Percentiles rank a stretch among this genome's conserved stretches.
These are phyloP conservation scores for Diaporthe citriasiana DNA, from an alignment of 2,329 filamentous ascomycete species.

Conservation along the genomic window DNA sequence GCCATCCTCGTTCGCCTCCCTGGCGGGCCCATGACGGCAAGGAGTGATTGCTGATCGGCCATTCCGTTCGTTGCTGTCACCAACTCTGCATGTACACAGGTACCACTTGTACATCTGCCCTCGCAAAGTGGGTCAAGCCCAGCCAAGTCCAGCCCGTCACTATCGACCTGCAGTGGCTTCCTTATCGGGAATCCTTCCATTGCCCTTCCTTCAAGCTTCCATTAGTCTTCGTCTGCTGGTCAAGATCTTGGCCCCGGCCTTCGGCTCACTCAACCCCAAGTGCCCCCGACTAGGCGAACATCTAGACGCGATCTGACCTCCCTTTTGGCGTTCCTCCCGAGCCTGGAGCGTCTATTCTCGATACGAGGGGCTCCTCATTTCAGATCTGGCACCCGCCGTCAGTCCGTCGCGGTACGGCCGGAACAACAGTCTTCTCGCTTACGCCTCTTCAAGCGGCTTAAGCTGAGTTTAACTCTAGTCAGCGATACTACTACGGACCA, in stretches of 20 bases:
- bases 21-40: slow-evolving; percentile 16
- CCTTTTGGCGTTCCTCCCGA: slow-evolving; percentile 18
- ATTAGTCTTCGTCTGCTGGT: slow-evolving; percentile 12
- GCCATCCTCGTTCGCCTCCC: neutral
- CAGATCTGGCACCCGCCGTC: neutral
- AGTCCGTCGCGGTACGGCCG: neutral
- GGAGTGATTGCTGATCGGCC: slow-evolving; percentile 30
- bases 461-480: neutral
- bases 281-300: slow-evolving; percentile 5
- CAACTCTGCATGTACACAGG: slow-evolving; percentile 23
- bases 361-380: neutral
- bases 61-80: slow-evolving; percentile 14
- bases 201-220: slow-evolving; percentile 39
- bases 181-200: slow-evolving; percentile 33
- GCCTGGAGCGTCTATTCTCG: slow-evolving; percentile 24
- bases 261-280: neutral
- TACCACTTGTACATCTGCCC: neutral
- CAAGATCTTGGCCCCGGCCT: slow-evolving; percentile 20
- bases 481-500: neutral
- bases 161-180: slow-evolving; percentile 9
- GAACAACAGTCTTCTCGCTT: slow-evolving; percentile 7
- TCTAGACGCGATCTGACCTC: slow-evolving; percentile 27
- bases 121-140: slow-evolving; percentile 2
- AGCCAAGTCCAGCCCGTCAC: slow-evolving; percentile 19
- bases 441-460: slow-evolving; percentile 4